phyloP scores from a whole-genome alignment of 345 rosid genomes.

The Jatropha curcas region DNA sequence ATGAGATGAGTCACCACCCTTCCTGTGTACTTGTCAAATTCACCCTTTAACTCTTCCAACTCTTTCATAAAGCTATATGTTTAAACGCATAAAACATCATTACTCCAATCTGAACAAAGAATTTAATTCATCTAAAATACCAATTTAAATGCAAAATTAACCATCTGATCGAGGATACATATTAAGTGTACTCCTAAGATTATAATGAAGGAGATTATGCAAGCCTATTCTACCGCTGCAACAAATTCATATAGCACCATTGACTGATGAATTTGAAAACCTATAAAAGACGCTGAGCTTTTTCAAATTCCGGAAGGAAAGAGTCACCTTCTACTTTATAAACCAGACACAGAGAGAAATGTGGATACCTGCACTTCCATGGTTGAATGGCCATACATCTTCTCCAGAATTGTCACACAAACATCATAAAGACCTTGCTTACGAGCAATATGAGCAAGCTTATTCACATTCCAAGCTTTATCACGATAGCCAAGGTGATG shows the following conservation, averaged over 20 bases:
- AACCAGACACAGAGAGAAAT: neutral
- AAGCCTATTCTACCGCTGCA: neutral
- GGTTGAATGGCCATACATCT: conserved; percentile 97
- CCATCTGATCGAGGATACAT: too few relatives aligned
- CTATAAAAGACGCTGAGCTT: neutral
- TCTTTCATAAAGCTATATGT: too few relatives aligned
- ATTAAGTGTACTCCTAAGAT: neutral
- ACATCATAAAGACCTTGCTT: conserved; percentile 97
- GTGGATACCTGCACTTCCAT: conserved; percentile 97
- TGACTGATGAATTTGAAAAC: neutral
- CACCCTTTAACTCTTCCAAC: too few relatives aligned
- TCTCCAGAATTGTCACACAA: conserved; percentile 85
- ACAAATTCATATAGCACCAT: neutral
- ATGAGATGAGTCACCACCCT: conserved; percentile 6
- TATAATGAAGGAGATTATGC: neutral
- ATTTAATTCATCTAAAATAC: too few relatives aligned
- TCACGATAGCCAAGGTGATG: conserved; percentile 98
- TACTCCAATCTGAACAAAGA: too few relatives aligned
- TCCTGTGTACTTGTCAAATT: too few relatives aligned
- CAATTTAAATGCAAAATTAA: too few relatives aligned
- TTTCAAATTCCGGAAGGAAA: neutral
- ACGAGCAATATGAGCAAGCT: conserved; percentile 94
- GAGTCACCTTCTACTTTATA: neutral
- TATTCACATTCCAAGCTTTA: conserved; percentile 98
- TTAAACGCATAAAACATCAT: too few relatives aligned